phyloP scores from a whole-genome alignment of 106 monocot genomes.

The Ottelia alismoides region DNA sequence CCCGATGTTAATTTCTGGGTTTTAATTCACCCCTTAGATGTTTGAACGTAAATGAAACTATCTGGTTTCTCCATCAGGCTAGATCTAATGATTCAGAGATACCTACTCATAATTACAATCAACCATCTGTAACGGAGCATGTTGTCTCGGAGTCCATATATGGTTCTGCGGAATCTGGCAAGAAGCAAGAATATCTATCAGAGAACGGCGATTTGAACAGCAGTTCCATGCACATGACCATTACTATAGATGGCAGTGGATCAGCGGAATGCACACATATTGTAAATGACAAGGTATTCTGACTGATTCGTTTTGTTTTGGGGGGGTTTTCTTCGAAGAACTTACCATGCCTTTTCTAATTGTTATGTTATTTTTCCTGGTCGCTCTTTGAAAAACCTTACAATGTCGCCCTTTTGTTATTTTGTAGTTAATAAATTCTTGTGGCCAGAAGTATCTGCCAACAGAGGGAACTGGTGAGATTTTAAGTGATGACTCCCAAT shows the following conservation, averaged over 20 bases:
- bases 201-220: constrained; percentile 22
- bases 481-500: constrained; percentile 17
- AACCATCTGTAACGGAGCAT: constrained; percentile 21
- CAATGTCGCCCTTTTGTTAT: too few species aligned
- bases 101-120: constrained; percentile 29
- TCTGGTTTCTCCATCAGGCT: constrained; percentile 21
- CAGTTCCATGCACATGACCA: constrained; percentile 20
- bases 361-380: neutral
- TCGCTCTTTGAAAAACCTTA: too few species aligned
- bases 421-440: constrained; percentile 51
- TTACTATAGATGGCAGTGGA: constrained; percentile 4
- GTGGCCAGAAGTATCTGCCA: constrained; percentile 11
- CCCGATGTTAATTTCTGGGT: neutral
- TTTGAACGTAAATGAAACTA: too few species aligned
- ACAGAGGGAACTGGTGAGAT: constrained; percentile 17
- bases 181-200: constrained; percentile 20
- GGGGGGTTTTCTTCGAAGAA: constrained; percentile 14
- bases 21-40: too few species aligned
- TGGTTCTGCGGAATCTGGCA: constrained; percentile 22
- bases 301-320: too few species aligned
- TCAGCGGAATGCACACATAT: too few species aligned
- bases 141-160: constrained; percentile 22
- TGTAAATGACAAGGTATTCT: too few species aligned
- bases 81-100: constrained; percentile 14
- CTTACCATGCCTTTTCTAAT: neutral